Conservation (phyloP, 2,329 filamentous ascomycete species). For the Camillea tinctor region DNA sequence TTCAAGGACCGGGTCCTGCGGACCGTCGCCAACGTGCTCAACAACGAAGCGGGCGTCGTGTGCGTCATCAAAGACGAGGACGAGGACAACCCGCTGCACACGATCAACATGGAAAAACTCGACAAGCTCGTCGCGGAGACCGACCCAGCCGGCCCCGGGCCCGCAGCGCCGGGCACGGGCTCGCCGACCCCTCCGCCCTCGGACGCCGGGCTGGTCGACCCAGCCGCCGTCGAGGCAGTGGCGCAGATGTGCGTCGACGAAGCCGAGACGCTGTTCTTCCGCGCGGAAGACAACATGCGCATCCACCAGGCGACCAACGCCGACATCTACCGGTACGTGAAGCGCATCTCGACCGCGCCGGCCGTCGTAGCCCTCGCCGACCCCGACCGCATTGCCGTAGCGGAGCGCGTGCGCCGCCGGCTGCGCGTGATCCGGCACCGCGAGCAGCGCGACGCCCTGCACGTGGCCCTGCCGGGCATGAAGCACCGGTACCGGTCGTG, state of each 20-base stretch:
- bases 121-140: background rate
- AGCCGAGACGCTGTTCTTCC: background rate
- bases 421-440: background rate
- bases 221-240: background rate
- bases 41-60: constrained; percentile 4
- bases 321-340: background rate
- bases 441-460: background rate
- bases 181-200: too few relatives aligned
- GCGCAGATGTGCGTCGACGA: background rate
- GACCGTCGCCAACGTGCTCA: constrained; percentile 1
- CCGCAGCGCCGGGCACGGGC: too few relatives aligned
- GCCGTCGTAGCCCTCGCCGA: background rate
- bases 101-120: background rate
- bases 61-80: constrained; percentile 5
- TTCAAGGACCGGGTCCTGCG: background rate
- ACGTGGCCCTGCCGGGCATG: constrained; percentile 9
- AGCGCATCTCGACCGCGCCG: background rate
- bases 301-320: background rate
- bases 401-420: background rate
- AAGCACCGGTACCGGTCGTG: constrained; percentile 12
- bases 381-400: background rate
- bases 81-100: background rate
- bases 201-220: background rate
- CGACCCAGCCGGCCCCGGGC: background rate
- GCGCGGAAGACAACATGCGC: background rate